A percentile compares a stretch with the other conserved stretches of the same genome.
Evolutionary conservation across 495 filamentous ascomycete species (phyloP).

Genomic region (Penicillium ochrochloron): DNA sequence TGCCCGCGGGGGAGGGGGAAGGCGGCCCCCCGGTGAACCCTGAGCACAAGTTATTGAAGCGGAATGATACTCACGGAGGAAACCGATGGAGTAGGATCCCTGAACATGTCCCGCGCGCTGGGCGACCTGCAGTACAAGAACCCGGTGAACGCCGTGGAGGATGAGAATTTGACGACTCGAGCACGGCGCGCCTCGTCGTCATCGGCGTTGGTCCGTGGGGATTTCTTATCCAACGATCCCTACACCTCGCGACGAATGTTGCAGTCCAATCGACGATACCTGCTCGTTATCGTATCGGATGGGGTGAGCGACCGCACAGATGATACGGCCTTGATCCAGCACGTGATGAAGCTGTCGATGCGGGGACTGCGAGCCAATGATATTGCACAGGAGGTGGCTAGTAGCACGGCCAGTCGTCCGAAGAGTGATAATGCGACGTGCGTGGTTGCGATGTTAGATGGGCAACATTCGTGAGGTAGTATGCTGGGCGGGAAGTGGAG

Average conservation of each 20-base stretch:
- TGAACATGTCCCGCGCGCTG: conserved; percentile 52
- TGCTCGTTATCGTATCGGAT: conserved; percentile 39
- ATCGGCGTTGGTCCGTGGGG: conserved; percentile 28
- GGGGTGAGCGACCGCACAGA: conserved; percentile 39
- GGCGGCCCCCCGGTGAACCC: neutral
- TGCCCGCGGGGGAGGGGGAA: neutral
- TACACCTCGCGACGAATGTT: conserved; percentile 33
- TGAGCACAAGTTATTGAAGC: neutral
- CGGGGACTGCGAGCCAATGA: conserved; percentile 38
- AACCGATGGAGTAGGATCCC: conserved; percentile 27
- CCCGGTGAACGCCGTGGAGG: conserved; percentile 37
- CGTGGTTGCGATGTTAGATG: conserved; percentile 40
- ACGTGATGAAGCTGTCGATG: conserved; percentile 41
- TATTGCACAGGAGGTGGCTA: conserved; percentile 37
- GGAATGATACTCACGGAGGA: neutral
- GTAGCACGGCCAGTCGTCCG: conserved; percentile 16
- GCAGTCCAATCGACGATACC: conserved; percentile 33
- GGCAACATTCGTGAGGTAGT: conserved; percentile 27
- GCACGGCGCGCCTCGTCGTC: conserved; percentile 28
- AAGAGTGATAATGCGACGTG: conserved; percentile 43
- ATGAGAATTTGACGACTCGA: neutral
- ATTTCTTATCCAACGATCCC: conserved; percentile 44
- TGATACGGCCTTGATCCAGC: conserved; percentile 36
- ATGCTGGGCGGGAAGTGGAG: neutral
- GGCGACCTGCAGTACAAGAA: conserved; percentile 51